Conservation (phyloP, 2,329 filamentous ascomycete species). For the Penicillium sp. region DNA sequence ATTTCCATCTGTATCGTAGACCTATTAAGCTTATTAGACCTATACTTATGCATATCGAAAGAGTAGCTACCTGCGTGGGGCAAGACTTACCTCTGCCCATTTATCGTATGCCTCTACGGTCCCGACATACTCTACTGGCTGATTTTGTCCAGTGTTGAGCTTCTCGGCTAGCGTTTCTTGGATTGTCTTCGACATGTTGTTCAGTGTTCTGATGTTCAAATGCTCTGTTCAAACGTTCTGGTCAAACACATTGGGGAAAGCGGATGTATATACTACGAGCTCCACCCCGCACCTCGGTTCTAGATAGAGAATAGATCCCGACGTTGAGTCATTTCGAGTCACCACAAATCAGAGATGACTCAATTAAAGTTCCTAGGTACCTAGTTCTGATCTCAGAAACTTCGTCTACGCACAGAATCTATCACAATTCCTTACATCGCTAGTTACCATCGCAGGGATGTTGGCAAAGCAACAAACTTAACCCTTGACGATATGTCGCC, state of each 20-base stretch:
- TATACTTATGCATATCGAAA: not conserved
- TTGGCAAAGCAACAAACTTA: not conserved
- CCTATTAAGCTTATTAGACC: conserved; percentile 17
- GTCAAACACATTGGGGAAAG: not conserved
- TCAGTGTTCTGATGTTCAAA: not conserved
- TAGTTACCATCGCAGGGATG: too few relatives aligned
- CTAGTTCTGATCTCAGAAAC: not conserved
- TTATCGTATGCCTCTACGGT: conserved; percentile 40
- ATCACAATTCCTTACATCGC: too few relatives aligned
- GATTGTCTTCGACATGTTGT: conserved; percentile 22
- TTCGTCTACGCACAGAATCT: not conserved
- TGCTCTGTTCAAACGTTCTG: not conserved
- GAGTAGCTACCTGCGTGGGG: not conserved
- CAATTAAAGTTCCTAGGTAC: not conserved
- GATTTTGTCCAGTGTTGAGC: not conserved
- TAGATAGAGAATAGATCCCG: not conserved
- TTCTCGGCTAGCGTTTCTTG: conserved; percentile 16
- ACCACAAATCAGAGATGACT: not conserved
- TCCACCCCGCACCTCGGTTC: not conserved
- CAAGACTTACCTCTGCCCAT: conserved; percentile 35
- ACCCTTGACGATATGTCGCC: not conserved
- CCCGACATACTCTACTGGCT: conserved; percentile 30
- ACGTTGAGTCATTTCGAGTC: not conserved
- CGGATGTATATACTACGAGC: not conserved
- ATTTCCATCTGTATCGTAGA: conserved; percentile 67